Evolutionary conservation across 2,329 filamentous ascomycete genomes (phyloP), one percentile per base, ranked within the genome.

Genomic region (Thielaviopsis ethacetica): DNA sequence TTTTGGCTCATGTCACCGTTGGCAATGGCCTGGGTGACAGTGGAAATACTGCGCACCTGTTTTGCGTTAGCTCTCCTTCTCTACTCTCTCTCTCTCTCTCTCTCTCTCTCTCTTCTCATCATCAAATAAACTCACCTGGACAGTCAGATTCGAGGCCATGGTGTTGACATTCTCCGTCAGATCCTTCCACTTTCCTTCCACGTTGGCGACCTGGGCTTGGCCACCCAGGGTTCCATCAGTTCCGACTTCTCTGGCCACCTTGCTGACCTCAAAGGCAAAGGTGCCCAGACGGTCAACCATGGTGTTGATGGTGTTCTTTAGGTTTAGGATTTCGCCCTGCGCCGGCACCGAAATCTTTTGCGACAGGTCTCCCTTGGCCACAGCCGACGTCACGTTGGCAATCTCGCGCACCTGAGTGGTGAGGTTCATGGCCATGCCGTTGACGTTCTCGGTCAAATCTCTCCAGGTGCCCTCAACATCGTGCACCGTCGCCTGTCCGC

Each of bases 361-460:
- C 62, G 88, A 95, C 63, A 98, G 76, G 71, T 98, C 91, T 67
- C 91, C 91, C 70, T 86, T 88, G 56, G 91, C 91, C 62, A 98
- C 91, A 61, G 91, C 91, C 1, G 91, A 95, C 2, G 91, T 97
- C 61, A 98, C 93, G 67, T 91, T 89, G 62, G 91, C 93, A 66
- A 98, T 98, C 72, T 96, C 91, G 74, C 91, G 85, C 68, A 98
- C 93, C 75, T 98, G 91, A 5, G 93, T 95, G 2, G 91, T 97
- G 66, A 98, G 75, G 70, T 97, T 98, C 79, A 93, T 94, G 68
- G 91, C 91, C 91, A 98, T 97, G 65, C 91, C 87, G 72, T 98
- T 98, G 72, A 98, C 91, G 63, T 91, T 91, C 68, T 91, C 86
- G 2, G 91, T 98, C 63, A 98, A 77, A 69, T 96, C 90, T 67